phyloP scores from a whole-genome alignment of 129 eudicot species.

The Lactuca sativa region DNA sequence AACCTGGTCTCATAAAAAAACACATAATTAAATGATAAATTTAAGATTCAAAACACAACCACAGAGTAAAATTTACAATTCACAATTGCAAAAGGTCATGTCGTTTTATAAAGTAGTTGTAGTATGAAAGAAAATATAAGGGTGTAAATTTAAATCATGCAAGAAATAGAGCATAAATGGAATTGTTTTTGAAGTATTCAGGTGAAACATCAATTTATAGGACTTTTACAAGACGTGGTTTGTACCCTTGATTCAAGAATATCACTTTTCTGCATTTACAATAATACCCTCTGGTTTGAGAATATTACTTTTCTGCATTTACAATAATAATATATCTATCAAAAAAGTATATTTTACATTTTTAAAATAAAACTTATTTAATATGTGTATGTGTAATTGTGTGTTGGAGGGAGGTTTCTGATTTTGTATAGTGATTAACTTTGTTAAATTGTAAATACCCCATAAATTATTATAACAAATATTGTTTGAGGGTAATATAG shows the following conservation, averaged over 20 bases:
- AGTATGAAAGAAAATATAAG: too few species aligned
- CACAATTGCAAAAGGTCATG: neutral
- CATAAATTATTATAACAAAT: too few species aligned
- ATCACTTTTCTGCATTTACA: slow-evolving; percentile 60
- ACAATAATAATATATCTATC: neutral
- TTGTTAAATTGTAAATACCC: too few species aligned
- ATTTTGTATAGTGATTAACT: too few species aligned
- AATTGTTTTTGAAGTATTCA: slow-evolving; percentile 85
- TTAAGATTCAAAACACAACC: neutral
- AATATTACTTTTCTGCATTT: too few species aligned
- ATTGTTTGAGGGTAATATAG: too few species aligned
- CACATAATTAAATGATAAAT: neutral
- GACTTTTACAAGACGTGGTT: slow-evolving; percentile 57
- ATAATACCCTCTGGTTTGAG: too few species aligned
- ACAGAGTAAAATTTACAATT: neutral
- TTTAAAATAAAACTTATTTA: too few species aligned
- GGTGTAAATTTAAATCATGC: slow-evolving; percentile 32
- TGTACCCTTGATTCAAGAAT: slow-evolving; percentile 86
- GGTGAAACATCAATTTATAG: slow-evolving; percentile 61
- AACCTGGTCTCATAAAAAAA: slow-evolving; percentile 44
- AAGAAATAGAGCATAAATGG: slow-evolving; percentile 77
- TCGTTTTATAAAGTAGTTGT: too few species aligned
- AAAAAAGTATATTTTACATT: too few species aligned
- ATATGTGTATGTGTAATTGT: too few species aligned
- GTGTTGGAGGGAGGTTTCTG: too few species aligned